Evolutionary conservation across 257 asterid genomes (phyloP).

Genomic region (Haberlea rhodopensis): DNA sequence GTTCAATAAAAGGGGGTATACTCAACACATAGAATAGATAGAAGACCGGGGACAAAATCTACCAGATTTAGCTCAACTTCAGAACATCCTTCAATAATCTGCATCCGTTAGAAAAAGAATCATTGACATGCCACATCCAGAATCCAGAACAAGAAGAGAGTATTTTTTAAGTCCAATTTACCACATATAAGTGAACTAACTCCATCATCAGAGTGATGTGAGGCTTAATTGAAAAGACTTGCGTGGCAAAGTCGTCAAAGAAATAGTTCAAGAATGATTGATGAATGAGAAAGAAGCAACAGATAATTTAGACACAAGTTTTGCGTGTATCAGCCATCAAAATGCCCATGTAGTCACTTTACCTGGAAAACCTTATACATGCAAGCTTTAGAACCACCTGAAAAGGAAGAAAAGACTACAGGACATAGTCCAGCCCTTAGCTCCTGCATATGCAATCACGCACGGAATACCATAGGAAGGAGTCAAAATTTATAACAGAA

Average conservation of each 20-base stretch:
- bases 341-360: constrained; percentile 18
- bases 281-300: constrained; percentile 3
- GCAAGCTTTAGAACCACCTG: constrained; percentile 95
- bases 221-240: constrained; percentile 8
- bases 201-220: constrained; percentile 20
- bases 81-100: constrained; percentile 77
- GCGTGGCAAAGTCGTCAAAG: constrained; percentile 12
- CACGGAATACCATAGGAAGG: constrained; percentile 23
- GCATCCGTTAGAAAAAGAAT: constrained; percentile 30
- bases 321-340: neutral
- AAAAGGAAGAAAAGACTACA: constrained; percentile 62
- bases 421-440: constrained; percentile 66
- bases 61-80: constrained; percentile 78
- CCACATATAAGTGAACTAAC: neutral
- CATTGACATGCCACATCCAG: neutral
- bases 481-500: constrained; percentile 3
- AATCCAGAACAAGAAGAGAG: neutral
- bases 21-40: constrained; percentile 13
- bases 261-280: neutral
- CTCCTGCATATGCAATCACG: constrained; percentile 41
- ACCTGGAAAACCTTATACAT: constrained; percentile 92
- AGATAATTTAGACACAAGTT: constrained; percentile 1
- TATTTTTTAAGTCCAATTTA: neutral
- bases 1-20: constrained; percentile 16
- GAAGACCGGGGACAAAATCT: constrained; percentile 26